Evolutionary conservation across 169 alveolate species (phyloP), one percentile per base, ranked within the genome.

Genomic region (Plasmodium vivax): DNA sequence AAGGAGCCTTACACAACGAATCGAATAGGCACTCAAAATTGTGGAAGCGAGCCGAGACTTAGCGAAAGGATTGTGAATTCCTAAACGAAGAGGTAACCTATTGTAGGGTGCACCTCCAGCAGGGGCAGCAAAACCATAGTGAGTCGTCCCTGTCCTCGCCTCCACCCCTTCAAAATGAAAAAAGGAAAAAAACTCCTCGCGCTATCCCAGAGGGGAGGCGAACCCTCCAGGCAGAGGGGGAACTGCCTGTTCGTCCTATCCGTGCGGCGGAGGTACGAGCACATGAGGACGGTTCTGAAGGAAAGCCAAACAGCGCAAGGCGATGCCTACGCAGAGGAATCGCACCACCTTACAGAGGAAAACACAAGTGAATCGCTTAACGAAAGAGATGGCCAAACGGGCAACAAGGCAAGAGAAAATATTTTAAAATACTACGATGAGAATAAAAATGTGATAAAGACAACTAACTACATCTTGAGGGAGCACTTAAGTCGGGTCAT

Each of bases 381-480:
- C 27, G 41, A 51, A 16, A 41, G 62, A 9, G 82, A 14, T 58
- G 27, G 7, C 7, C 41, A 81, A 9, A 51, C 32, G 56, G 34
- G n/a, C 34, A 74, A 45, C 34, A 34, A 74, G 14, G 79, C 23
- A 81, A 23, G 32, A 81, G 68, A 85, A 36, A 85, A 87, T 10
- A 75, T 75, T 71, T 51, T 92, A 41, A 71, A 72, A 10, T 82
- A 92, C 30, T 83, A 82, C 45, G 82, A 92, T 62, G 79, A 73
- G 14, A 83, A 81, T 51, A 92, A 82, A 71, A 92, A 82, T 82
- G 47, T 92, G n/a, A 92, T 92, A 45, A 81, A 32, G 77, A 81
- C 92, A 38, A 92, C 95, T 0, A 82, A 82, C 23, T 72, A 92
- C 83, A 92, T 92, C 30, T 82, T 92, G 77, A 92, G 79, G 54